These are phyloP conservation scores for Piper betle DNA, from an alignment of 164 flowering plant genomes.

Conservation along the genomic window DNA sequence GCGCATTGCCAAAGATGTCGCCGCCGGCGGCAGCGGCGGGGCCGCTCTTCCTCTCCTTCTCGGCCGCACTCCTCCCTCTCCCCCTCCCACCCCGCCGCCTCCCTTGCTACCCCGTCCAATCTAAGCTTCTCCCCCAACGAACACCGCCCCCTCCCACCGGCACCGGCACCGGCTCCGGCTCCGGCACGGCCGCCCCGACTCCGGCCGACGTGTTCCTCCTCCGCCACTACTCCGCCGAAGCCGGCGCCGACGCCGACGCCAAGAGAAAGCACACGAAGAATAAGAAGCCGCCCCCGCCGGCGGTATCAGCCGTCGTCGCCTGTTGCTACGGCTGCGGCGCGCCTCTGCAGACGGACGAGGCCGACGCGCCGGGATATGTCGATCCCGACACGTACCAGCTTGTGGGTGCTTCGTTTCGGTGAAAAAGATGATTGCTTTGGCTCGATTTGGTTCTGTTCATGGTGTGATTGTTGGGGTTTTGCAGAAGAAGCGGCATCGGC, in stretches of 20 bases:
- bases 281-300: constrained; percentile 11
- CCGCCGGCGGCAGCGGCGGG: not conserved
- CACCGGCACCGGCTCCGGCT: not conserved
- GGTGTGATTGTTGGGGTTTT: constrained; percentile 2
- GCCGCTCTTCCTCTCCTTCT: not conserved
- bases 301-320: constrained; percentile 3
- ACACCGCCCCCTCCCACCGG: not conserved
- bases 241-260: constrained; percentile 26
- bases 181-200: constrained; percentile 74
- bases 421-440: not conserved
- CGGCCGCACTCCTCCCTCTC: not conserved
- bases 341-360: constrained; percentile 66
- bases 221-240: constrained; percentile 23
- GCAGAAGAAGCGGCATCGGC: constrained; percentile 94
- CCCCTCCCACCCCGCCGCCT: not conserved
- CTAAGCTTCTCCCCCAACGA: not conserved
- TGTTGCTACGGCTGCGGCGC: constrained; percentile 95
- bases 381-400: constrained; percentile 55
- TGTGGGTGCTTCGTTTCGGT: constrained; percentile 18
- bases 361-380: constrained; percentile 82
- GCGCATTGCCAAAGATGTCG: not conserved
- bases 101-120: not conserved
- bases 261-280: constrained; percentile 24
- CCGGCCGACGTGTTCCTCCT: constrained; percentile 61
- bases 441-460: not conserved